These are phyloP conservation scores for Perilla frutescens DNA, from an alignment of 257 asterid genomes.

Conservation along the genomic window DNA sequence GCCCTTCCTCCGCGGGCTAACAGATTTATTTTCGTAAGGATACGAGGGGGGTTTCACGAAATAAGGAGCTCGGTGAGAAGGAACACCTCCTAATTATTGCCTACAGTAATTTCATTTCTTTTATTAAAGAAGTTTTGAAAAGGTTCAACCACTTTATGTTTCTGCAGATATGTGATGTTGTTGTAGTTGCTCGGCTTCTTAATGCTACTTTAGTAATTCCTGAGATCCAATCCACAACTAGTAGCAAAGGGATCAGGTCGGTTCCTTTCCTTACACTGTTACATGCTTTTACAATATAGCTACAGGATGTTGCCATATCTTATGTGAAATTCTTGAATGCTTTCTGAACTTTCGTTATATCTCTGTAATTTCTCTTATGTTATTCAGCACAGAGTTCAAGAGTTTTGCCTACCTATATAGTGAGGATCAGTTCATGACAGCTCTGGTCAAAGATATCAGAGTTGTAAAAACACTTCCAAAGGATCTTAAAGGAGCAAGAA, in stretches of 20 bases:
- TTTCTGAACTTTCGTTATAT: slow-evolving; percentile 21
- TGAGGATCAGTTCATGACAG: slow-evolving; percentile 84
- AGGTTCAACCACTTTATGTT: background rate
- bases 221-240: slow-evolving; percentile 94
- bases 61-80: slow-evolving; percentile 86
- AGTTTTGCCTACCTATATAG: slow-evolving; percentile 95
- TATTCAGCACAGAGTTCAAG: slow-evolving; percentile 92
- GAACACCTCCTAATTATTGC: background rate
- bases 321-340: slow-evolving; percentile 11
- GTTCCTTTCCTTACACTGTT: slow-evolving; percentile 4
- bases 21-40: slow-evolving; percentile 81
- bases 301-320: background rate
- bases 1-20: slow-evolving; percentile 65
- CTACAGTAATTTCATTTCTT: background rate
- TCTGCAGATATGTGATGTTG: slow-evolving; percentile 87
- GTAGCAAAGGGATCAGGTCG: slow-evolving; percentile 97
- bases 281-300: background rate
- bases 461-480: slow-evolving; percentile 90
- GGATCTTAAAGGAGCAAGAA: slow-evolving; percentile 90
- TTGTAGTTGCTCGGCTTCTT: slow-evolving; percentile 86
- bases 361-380: slow-evolving; percentile 32
- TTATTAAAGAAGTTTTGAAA: slow-evolving; percentile 18
- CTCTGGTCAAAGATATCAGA: slow-evolving; percentile 75
- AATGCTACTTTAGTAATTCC: slow-evolving; percentile 95
- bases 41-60: slow-evolving; percentile 97